These are phyloP conservation scores for Acanthamoeba lenticulata DNA, from an alignment of 208 protist genomes.

Conservation along the genomic window DNA sequence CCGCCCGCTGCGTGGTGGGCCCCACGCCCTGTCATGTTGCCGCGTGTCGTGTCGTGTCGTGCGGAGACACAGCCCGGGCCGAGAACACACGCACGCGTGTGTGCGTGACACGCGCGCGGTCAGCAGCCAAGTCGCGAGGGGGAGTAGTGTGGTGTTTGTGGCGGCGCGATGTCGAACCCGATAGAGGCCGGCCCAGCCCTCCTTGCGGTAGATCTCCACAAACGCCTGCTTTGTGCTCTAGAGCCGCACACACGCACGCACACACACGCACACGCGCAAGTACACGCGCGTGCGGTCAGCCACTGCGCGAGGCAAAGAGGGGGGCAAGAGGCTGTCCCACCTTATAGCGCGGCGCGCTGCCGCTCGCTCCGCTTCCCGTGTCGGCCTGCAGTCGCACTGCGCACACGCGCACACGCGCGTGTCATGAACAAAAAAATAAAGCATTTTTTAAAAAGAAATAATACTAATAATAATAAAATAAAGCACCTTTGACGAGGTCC, in stretches of 20 bases:
- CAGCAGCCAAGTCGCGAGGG: neutral
- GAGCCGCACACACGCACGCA: too few species aligned
- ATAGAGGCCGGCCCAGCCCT: conserved; percentile 19
- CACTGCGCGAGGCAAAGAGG: too few species aligned
- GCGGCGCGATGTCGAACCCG: neutral
- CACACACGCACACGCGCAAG: too few species aligned
- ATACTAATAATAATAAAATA: neutral
- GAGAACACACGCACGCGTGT: too few species aligned
- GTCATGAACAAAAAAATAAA: too few species aligned
- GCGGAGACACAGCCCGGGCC: too few species aligned
- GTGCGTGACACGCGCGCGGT: too few species aligned
- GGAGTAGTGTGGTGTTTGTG: too few species aligned
- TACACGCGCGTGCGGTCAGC: neutral
- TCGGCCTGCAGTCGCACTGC: conserved; percentile 43
- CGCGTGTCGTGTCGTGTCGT: neutral
- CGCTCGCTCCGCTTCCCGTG: neutral
- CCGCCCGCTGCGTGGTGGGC: conserved; percentile 31
- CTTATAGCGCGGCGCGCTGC: neutral
- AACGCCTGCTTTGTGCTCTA: conserved; percentile 35
- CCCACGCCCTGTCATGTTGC: neutral
- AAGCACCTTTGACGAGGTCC: conserved; percentile 44
- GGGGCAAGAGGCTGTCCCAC: neutral
- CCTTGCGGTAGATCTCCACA: neutral
- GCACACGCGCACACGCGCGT: neutral
- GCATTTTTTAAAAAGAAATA: conserved; percentile 3